Conservation (phyloP, 116 monocot genomes). For the Trichopus zeylanicus region DNA sequence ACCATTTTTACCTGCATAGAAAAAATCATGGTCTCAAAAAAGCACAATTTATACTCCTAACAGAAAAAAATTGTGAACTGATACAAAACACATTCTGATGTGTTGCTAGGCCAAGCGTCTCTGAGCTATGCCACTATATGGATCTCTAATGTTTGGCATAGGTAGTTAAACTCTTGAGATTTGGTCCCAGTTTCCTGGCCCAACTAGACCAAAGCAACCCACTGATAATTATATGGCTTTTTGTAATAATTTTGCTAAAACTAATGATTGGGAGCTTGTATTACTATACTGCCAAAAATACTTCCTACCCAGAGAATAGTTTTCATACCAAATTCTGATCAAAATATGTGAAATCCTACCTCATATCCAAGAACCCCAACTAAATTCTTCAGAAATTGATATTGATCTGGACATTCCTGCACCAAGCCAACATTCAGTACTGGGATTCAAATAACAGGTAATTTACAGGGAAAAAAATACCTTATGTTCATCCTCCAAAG, state of each 20-base stretch:
- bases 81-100: no score
- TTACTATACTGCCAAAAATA: no score
- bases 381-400: constrained; percentile 41
- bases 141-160: no score
- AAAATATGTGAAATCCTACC: constrained; percentile 17
- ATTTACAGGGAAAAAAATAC: constrained; percentile 21
- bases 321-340: no score
- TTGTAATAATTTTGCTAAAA: neutral
- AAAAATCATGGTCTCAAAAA: neutral
- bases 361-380: constrained; percentile 43
- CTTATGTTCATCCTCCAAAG: constrained; percentile 27
- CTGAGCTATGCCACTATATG: no score
- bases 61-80: no score
- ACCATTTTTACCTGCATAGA: constrained; percentile 61
- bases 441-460: neutral
- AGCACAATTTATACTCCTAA: neutral
- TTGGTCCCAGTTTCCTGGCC: no score
- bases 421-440: constrained; percentile 11
- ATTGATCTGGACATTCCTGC: constrained; percentile 48
- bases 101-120: no score
- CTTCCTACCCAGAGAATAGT: no score
- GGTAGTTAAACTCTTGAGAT: no score
- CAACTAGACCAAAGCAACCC: no score
- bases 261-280: no score
- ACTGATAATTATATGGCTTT: neutral